phyloP scores from a whole-genome alignment of 164 flowering plant genomes.

The Chimonanthus praecox region DNA sequence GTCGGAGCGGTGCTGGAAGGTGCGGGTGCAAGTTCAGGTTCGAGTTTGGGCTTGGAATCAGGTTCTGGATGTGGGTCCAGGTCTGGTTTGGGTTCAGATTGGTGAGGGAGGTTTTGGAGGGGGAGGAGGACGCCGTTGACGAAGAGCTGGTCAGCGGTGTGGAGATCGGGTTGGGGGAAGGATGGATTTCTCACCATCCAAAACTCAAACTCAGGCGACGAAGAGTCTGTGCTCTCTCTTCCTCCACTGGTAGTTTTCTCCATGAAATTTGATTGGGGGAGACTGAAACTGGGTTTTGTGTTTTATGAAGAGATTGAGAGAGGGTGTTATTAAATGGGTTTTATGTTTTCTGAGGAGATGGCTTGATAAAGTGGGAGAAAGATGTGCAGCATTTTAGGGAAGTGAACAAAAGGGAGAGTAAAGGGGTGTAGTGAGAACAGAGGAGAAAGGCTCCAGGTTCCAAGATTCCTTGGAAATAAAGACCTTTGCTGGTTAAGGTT shows the following conservation, averaged over 20 bases:
- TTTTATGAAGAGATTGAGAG: background rate
- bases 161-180: constrained; percentile 42
- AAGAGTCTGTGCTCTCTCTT: constrained; percentile 13
- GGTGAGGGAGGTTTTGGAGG: constrained; percentile 36
- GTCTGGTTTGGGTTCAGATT: constrained; percentile 11
- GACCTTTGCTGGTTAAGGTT: no score
- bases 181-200: constrained; percentile 72
- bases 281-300: no score
- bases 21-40: constrained; percentile 12
- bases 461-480: no score
- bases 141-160: constrained; percentile 78
- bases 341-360: background rate
- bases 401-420: no score
- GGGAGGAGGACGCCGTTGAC: constrained; percentile 79
- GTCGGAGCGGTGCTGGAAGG: constrained; percentile 5
- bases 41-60: background rate
- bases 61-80: constrained; percentile 8
- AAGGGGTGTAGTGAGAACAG: no score
- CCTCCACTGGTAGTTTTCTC: background rate
- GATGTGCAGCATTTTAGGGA: no score
- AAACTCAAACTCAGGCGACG: constrained; percentile 82
- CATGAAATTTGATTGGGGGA: background rate
- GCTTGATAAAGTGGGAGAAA: background rate
- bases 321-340: background rate
- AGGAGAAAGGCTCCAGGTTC: no score